A percentile compares a stretch with the other conserved stretches of the same genome.
phyloP scores from a whole-genome alignment of 2,329 filamentous ascomycete genomes.

The Aaosphaeria arxii region DNA sequence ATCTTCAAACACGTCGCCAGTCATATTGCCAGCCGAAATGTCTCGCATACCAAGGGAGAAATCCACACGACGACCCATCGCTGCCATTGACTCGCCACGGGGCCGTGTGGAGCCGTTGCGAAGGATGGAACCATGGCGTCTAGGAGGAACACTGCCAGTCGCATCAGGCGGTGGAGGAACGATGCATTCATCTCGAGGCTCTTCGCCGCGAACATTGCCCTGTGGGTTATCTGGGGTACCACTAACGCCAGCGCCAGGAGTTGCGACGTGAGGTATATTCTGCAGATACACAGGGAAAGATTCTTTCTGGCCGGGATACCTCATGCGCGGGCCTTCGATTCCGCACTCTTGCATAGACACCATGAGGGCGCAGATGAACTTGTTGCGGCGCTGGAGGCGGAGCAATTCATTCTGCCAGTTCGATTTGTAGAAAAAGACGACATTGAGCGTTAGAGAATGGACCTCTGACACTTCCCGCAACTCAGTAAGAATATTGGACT shows the following conservation, averaged over 20 bases:
- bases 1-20: slow-evolving; percentile 65
- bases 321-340: slow-evolving; percentile 78
- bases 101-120: slow-evolving; percentile 50
- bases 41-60: slow-evolving; percentile 68
- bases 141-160: slow-evolving; percentile 10
- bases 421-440: slow-evolving; percentile 96
- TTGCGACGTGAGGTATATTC: slow-evolving; percentile 47
- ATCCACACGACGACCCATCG: slow-evolving; percentile 63
- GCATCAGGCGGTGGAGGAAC: slow-evolving; percentile 30
- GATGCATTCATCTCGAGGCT: slow-evolving; percentile 42
- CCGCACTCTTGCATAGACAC: slow-evolving; percentile 77
- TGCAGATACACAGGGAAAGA: slow-evolving; percentile 66
- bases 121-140: slow-evolving; percentile 53
- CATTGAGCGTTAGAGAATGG: slow-evolving; percentile 81
- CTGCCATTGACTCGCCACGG: slow-evolving; percentile 56
- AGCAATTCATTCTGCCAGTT: slow-evolving; percentile 95
- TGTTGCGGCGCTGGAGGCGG: slow-evolving; percentile 86
- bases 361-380: slow-evolving; percentile 91
- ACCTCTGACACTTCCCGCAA: slow-evolving; percentile 76
- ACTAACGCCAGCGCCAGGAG: slow-evolving; percentile 41
- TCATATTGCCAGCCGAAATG: slow-evolving; percentile 56
- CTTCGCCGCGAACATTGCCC: slow-evolving; percentile 30
- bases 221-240: slow-evolving; percentile 45
- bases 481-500: slow-evolving; percentile 82
- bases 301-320: slow-evolving; percentile 65